These are phyloP conservation scores for Acacia acuminata DNA, from an alignment of 306 rosid genomes.

Conservation along the genomic window DNA sequence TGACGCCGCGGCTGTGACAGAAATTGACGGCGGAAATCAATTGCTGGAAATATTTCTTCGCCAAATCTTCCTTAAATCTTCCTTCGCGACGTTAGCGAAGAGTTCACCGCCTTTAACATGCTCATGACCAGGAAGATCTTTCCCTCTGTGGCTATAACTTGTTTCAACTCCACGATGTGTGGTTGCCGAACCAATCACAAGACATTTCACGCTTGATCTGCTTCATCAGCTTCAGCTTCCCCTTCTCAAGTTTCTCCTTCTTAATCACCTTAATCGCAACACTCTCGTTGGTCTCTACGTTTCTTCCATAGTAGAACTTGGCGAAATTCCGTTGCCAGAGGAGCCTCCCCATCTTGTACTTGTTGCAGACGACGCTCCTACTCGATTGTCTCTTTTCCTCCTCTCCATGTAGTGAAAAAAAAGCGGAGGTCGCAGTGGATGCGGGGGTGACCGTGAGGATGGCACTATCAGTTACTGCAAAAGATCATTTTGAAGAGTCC, in stretches of 20 bases:
- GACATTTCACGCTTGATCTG: conserved; percentile 84
- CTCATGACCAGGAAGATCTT: conserved; percentile 72
- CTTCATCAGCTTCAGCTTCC: conserved; percentile 48
- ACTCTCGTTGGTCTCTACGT: conserved; percentile 50
- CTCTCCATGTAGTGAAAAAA: conserved; percentile 26
- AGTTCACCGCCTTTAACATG: conserved; percentile 70
- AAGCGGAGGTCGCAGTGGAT: background rate
- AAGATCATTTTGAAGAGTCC: conserved; percentile 21
- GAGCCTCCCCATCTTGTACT: conserved; percentile 73
- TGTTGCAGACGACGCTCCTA: conserved; percentile 52
- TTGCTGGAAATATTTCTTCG: conserved; percentile 74
- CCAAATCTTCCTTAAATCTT: conserved; percentile 54
- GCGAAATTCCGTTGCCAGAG: conserved; percentile 84
- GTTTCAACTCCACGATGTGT: conserved; percentile 64
- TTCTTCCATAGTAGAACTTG: conserved; percentile 60
- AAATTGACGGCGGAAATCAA: conserved; percentile 69
- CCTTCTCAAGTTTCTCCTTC: conserved; percentile 58
- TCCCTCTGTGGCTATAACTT: conserved; percentile 77
- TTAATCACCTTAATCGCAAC: conserved; percentile 87
- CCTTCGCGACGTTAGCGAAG: conserved; percentile 61
- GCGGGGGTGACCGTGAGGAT: background rate
- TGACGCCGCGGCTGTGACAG: conserved; percentile 85
- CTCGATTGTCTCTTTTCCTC: background rate
- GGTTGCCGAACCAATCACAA: conserved; percentile 76
- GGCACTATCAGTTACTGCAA: conserved; percentile 5